Conservation (phyloP, 2,329 filamentous ascomycete species). For the Cadophora malorum region DNA sequence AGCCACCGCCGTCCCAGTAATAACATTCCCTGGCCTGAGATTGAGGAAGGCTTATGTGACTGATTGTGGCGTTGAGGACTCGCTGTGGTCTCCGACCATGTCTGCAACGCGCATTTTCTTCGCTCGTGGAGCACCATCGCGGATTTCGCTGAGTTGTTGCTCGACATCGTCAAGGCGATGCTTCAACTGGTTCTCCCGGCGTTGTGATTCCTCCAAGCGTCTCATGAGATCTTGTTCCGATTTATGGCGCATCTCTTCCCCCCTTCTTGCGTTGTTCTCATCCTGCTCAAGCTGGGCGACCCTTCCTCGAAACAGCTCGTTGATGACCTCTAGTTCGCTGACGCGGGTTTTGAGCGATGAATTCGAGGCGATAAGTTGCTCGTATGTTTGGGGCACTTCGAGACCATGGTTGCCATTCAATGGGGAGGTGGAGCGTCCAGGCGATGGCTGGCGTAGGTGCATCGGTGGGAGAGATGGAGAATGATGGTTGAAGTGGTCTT, state of each 20-base stretch:
- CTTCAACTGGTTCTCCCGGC: conserved; percentile 82
- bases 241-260: conserved; percentile 62
- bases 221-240: conserved; percentile 61
- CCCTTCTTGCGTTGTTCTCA: conserved; percentile 70
- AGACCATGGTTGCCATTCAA: conserved; percentile 65
- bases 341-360: conserved; percentile 93
- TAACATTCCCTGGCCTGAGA: conserved; percentile 19
- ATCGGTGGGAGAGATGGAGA: conserved; percentile 57
- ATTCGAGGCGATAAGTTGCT: conserved; percentile 80
- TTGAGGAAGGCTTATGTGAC: conserved; percentile 32
- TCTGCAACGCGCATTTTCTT: conserved; percentile 64
- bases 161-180: conserved; percentile 82
- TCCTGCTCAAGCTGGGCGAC: conserved; percentile 79
- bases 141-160: conserved; percentile 51
- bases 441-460: conserved; percentile 63
- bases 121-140: conserved; percentile 53
- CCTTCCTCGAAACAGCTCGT: conserved; percentile 77
- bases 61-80: conserved; percentile 44
- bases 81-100: conserved; percentile 46
- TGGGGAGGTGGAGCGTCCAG: conserved; percentile 57
- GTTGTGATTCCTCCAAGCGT: conserved; percentile 77
- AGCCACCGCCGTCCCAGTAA: conserved; percentile 24
- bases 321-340: conserved; percentile 94
- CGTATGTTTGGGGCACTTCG: conserved; percentile 77
- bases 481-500: conserved; percentile 68